Evolutionary conservation across 768 basidiomycete genomes (phyloP), one percentile per base, ranked within the genome.

Genomic region (Hygrocybe coccinea): DNA sequence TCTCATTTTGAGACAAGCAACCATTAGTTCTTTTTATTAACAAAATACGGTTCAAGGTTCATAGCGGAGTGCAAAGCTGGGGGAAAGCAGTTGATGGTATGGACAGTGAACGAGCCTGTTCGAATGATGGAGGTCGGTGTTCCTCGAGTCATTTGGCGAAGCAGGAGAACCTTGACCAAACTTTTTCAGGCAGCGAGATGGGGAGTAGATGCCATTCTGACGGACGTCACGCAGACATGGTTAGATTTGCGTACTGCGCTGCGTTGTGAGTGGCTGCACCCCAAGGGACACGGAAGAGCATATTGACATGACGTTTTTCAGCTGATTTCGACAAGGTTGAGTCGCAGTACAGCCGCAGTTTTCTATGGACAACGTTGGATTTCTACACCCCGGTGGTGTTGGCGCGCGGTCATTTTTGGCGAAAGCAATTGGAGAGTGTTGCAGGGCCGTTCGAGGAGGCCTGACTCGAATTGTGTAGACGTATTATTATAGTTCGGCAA

Each of bases 101-200:
- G 95, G 97, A 99, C 97, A 0, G 95, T 98, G 24, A 99, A 99
- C 65, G 79, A 86, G 45, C 84, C 84, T 9, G 83, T 83, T 52
- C 85, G 92, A 65, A 92, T 93, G 91, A 88, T 91, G 80, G 90
- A 93, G 83, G 89, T 85, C 25, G 41, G 82, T 69, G n/a, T n/a
- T n/a, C n/a, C n/a, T n/a, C n/a, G n/a, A n/a, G n/a, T n/a, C 10
- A n/a, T n/a, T n/a, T 50, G 2, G 44, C 24, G 15, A 17, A 39
- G 10, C 9, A 14, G 19, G 41, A 39, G 25, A n/a, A n/a, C n/a
- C 24, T 36, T n/a, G 17, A 33, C 15, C 22, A 36, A 7, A 33
- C 2, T 33, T 17, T 14, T 38, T 46, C 61, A 89, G 87, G 87
- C 86, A 41, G 87, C 85, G 21, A 74, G 86, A 58, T 92, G 91